Base-by-base conservation (phyloP, 169 alveolate species). In the Plasmodium gaboni region DNA sequence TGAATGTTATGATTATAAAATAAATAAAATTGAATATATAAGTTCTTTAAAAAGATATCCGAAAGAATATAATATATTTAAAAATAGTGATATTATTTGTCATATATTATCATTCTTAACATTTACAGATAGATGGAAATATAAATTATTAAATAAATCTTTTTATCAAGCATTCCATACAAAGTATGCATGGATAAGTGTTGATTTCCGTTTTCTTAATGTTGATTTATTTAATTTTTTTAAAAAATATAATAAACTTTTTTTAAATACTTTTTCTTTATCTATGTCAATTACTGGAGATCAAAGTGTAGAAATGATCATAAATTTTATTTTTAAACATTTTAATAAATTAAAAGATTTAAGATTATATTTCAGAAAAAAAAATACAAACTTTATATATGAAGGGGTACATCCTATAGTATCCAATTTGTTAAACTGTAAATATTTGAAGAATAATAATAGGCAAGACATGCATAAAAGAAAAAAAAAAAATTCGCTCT, bases 331-430 rank as follows among this genome's bases (percentile, higher is more conserved):
- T 13, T 15, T 80, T 12, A 67, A 53, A 0, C 53, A 80, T 53
- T 80, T 80, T 59, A 53, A 57, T 15, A 28, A 70, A 1, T 38
- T 80, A 15, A 80, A 51, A 53, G 90, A 80, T 28, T 32, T 80
- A 0, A 68, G 90, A 12, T 8, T 80, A 44, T 80, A 80, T 46
- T 80, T 70, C 22, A 17, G 90, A 46, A 80, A 80, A 65, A 50
- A 80, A 68, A 51, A 80, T 60, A 38, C 70, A 3, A 80, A 51
- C 26, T 80, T 28, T 32, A 80, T 80, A n/a, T 80, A 67, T 53
- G 90, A 80, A 60, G 83, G 90, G 5, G 80, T 80, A 1, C 90
- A 80, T n/a, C 90, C 90, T 17, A 53, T 57, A 13, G 90, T 80
- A 10, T 59, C 90, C 0, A 80, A 26, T 55, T 12, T 80, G 1